Evolutionary conservation across 805 yeast species (phyloP).

Genomic region (Lipomyces mesembrius): DNA sequence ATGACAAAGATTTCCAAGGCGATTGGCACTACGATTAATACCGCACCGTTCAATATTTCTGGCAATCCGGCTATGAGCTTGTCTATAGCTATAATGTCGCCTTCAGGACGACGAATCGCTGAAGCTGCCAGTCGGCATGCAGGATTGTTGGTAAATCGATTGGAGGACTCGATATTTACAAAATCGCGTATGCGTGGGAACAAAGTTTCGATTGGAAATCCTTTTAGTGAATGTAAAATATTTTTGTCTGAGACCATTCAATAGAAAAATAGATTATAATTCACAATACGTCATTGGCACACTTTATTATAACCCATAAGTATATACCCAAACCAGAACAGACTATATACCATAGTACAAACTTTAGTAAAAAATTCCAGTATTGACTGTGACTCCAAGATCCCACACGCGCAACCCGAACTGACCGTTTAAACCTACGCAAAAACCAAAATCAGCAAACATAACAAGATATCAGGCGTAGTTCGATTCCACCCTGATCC

Average conservation of each 20-base stretch:
- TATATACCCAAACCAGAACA: neutral
- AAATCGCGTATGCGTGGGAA: slow-evolving; percentile 50
- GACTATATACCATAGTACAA: neutral
- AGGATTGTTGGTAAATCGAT: slow-evolving; percentile 47
- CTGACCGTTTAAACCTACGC: too few species aligned
- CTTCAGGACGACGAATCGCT: slow-evolving; percentile 43
- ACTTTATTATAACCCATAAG: neutral
- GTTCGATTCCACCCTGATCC: slow-evolving; percentile 26
- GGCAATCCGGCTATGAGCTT: slow-evolving; percentile 48
- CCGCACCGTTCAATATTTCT: slow-evolving; percentile 40
- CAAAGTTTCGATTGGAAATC: slow-evolving; percentile 41
- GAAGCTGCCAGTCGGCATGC: slow-evolving; percentile 49
- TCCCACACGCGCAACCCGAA: neutral
- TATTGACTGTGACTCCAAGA: neutral
- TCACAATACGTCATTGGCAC: too few species aligned
- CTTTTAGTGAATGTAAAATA: slow-evolving; percentile 9
- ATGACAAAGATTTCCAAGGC: too few species aligned
- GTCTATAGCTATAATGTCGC: slow-evolving; percentile 45
- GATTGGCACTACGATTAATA: too few species aligned
- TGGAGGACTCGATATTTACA: slow-evolving; percentile 45
- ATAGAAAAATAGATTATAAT: neutral
- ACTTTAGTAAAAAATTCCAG: too few species aligned
- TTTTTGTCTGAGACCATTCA: too few species aligned
- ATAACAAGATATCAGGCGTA: neutral
- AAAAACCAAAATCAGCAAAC: neutral